These are phyloP conservation scores for Pseudohalonectria lignicola DNA, from an alignment of 2,329 filamentous ascomycete genomes.

Conservation along the genomic window DNA sequence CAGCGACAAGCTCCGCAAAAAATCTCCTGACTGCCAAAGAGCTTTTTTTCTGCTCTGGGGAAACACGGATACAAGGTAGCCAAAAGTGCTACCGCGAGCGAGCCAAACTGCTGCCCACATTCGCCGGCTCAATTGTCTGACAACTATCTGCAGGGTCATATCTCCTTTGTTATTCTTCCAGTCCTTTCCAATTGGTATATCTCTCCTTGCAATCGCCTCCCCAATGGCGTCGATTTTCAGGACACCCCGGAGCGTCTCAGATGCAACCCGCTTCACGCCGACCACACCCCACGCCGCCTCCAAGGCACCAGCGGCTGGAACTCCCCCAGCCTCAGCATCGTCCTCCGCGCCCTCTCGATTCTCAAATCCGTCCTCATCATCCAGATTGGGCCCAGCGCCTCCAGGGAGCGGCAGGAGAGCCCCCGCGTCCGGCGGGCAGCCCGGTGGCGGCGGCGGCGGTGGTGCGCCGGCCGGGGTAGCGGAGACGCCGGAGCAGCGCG, in stretches of 20 bases:
- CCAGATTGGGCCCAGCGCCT: conserved; percentile 4
- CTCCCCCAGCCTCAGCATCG: conserved; percentile 6
- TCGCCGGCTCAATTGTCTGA: too few species aligned
- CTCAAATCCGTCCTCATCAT: background rate
- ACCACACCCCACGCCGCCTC: conserved; percentile 60
- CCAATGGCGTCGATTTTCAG: background rate
- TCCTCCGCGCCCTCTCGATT: conserved; percentile 3
- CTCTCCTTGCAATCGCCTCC: background rate
- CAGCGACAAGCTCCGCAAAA: conserved; percentile 3
- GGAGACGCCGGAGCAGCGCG: conserved; percentile 60
- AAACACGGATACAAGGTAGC: too few species aligned
- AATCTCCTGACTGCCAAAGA: conserved; percentile 3
- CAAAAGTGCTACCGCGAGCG: too few species aligned
- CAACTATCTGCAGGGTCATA: too few species aligned
- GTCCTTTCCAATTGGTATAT: background rate
- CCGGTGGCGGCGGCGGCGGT: conserved; percentile 7
- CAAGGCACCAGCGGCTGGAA: conserved; percentile 32
- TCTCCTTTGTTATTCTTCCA: background rate
- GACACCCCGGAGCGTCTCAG: conserved; percentile 54
- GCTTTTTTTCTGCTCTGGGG: conserved; percentile 1
- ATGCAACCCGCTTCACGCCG: conserved; percentile 70
- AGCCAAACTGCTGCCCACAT: background rate
- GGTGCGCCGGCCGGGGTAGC: conserved; percentile 10
- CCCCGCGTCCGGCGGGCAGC: background rate
- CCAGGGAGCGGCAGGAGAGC: conserved; percentile 2